These are phyloP conservation scores for Hypholoma fasciculare DNA, from an alignment of 768 basidiomycete species.

Conservation along the genomic window DNA sequence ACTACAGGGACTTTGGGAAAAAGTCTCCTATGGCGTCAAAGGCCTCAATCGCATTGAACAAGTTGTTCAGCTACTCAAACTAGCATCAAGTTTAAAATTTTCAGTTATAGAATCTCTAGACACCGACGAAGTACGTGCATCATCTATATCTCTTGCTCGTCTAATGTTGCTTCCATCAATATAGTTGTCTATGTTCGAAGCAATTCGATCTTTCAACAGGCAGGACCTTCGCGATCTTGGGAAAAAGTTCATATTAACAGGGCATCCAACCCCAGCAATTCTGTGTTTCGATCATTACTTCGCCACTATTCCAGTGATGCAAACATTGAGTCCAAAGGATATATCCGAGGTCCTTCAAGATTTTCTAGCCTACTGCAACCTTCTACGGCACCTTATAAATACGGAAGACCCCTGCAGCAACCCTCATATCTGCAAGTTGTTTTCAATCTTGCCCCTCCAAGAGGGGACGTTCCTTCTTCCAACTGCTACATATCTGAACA, in stretches of 20 bases:
- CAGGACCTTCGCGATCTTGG: neutral
- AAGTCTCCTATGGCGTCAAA: slow-evolving; percentile 40
- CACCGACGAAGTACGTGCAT: neutral
- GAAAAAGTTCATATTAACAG: neutral
- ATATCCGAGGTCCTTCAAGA: neutral
- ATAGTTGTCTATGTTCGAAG: neutral
- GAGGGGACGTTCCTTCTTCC: neutral
- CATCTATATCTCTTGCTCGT: neutral
- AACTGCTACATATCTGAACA: neutral
- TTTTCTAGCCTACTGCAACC: neutral
- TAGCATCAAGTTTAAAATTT: neutral
- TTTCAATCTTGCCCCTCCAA: neutral
- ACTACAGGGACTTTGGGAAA: slow-evolving; percentile 47
- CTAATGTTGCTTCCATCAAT: neutral
- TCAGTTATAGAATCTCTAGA: neutral
- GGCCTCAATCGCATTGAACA: slow-evolving; percentile 10
- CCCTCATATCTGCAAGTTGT: neutral
- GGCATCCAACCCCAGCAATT: neutral
- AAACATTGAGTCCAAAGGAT: neutral
- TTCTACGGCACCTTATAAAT: neutral
- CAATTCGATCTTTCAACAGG: neutral
- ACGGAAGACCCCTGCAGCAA: neutral
- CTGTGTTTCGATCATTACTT: neutral
- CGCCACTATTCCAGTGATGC: neutral
- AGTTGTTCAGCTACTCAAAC: neutral